Conservation (phyloP, 768 basidiomycete genomes). For the Termitomyces sp. region DNA sequence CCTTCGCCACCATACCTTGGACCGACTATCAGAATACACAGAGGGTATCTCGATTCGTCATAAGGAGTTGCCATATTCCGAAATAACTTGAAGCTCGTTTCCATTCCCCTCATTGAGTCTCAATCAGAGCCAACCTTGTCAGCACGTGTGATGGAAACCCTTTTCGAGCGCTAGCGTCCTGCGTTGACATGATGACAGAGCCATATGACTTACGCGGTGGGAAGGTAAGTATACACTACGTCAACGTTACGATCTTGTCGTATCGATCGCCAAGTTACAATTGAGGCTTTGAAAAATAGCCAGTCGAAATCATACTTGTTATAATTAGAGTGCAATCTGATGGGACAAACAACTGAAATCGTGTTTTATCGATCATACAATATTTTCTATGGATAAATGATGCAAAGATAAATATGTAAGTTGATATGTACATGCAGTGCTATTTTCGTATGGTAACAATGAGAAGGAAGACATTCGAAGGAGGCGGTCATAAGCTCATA, state of each 20-base stretch:
- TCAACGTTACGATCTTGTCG: background rate
- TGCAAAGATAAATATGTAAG: conserved; percentile 9
- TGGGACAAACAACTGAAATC: background rate
- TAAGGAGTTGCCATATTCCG: background rate
- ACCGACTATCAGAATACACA: no score
- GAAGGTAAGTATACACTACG: no score
- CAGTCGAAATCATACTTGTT: background rate
- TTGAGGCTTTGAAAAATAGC: background rate
- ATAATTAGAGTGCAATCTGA: no score
- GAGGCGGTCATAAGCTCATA: conserved; percentile 2
- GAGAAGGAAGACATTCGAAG: background rate
- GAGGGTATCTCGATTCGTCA: background rate
- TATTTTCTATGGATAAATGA: background rate
- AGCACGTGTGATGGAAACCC: background rate
- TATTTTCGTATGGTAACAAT: background rate
- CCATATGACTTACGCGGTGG: background rate
- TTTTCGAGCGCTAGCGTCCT: no score
- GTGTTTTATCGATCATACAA: background rate
- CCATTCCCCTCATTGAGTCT: conserved; percentile 3
- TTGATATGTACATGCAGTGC: conserved; percentile 10
- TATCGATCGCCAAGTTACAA: background rate
- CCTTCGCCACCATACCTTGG: no score
- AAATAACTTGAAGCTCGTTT: background rate
- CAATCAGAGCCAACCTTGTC: background rate
- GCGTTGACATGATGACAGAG: background rate